These are phyloP conservation scores for Corynascus novoguineensis DNA, from an alignment of 495 filamentous ascomycete genomes.

Conservation along the genomic window DNA sequence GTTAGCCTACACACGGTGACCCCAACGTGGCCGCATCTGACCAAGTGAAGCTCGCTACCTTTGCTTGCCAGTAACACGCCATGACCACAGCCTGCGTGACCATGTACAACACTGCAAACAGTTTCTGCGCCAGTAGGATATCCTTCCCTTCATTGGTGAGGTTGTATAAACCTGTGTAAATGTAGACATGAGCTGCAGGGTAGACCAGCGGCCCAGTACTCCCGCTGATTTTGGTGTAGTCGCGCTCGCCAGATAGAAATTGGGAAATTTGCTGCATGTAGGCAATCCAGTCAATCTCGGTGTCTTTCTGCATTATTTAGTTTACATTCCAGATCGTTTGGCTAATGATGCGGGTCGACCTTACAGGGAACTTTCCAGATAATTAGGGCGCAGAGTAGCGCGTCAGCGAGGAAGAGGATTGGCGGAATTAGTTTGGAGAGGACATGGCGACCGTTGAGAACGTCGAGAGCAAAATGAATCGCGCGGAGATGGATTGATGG, in stretches of 20 bases:
- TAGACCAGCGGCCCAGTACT: constrained; percentile 92
- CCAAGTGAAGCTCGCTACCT: constrained; percentile 36
- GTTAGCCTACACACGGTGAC: background rate
- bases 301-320: constrained; percentile 55
- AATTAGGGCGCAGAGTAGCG: constrained; percentile 63
- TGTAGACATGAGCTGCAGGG: constrained; percentile 87
- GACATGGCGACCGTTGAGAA: constrained; percentile 38
- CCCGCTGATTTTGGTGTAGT: constrained; percentile 81
- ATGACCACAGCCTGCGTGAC: constrained; percentile 68
- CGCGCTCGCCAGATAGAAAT: constrained; percentile 74
- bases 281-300: constrained; percentile 94
- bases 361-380: constrained; percentile 86
- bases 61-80: constrained; percentile 71
- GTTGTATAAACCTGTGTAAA: constrained; percentile 73
- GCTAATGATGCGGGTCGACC: constrained; percentile 22
- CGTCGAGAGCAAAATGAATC: constrained; percentile 27
- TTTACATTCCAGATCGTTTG: background rate
- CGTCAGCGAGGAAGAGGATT: constrained; percentile 66
- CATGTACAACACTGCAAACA: constrained; percentile 78
- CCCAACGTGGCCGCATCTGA: background rate
- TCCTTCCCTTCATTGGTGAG: constrained; percentile 71
- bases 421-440: constrained; percentile 47
- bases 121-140: constrained; percentile 70
- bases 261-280: constrained; percentile 92
- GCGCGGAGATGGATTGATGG: constrained; percentile 14